Evolutionary conservation across 306 rosid species (phyloP).

Genomic region (Ochetophila trinervis): DNA sequence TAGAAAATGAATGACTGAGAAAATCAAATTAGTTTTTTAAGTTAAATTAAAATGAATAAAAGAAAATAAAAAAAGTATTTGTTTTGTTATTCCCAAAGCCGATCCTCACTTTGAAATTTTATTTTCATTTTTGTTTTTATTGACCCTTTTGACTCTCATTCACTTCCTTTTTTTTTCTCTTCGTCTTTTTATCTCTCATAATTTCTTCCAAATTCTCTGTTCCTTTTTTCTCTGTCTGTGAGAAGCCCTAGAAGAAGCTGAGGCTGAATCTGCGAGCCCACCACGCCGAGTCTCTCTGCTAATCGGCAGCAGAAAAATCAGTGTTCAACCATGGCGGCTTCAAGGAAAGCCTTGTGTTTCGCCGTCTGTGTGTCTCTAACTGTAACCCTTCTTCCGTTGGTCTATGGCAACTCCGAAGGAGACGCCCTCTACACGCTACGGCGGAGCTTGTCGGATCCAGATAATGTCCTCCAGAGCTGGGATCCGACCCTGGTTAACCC

Average conservation of each 20-base stretch:
- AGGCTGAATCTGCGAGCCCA: background rate
- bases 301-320: background rate
- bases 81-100: conserved; percentile 44
- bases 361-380: conserved; percentile 21
- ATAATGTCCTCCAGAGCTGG: conserved; percentile 93
- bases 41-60: no score
- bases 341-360: conserved; percentile 11
- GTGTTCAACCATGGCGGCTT: conserved; percentile 34
- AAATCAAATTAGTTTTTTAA: no score
- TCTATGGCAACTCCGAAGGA: conserved; percentile 69
- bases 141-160: conserved; percentile 1
- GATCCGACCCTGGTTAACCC: conserved; percentile 96
- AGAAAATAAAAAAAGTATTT: no score
- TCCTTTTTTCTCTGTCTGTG: background rate
- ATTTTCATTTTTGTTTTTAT: background rate
- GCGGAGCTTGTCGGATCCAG: conserved; percentile 77
- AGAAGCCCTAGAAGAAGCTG: background rate
- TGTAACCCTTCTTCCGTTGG: conserved; percentile 39
- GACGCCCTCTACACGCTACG: conserved; percentile 82
- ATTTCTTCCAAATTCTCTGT: background rate
- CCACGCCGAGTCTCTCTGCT: background rate
- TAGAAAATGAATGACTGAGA: no score
- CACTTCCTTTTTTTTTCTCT: background rate
- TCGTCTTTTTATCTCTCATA: background rate
- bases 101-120: conserved; percentile 22